Evolutionary conservation across 192 early-diverging fungal genomes (phyloP), one percentile per base, ranked within the genome.

Genomic region (Entophlyctis luteolus): DNA sequence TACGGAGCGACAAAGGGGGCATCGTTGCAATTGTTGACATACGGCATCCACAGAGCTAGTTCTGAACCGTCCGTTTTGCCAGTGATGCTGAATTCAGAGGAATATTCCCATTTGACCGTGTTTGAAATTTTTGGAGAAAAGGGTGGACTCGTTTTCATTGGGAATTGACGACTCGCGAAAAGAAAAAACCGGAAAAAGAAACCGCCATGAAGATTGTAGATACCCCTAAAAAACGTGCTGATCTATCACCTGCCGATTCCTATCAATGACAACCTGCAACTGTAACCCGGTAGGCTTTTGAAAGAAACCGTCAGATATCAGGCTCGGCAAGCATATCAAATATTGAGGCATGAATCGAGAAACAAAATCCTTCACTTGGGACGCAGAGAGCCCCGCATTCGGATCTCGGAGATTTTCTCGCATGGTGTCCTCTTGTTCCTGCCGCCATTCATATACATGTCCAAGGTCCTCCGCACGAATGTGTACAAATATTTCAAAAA

Each of bases 291-390:
- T 34, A 8, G 12, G 25, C 18, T 8, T 0, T 57, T 57, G 22
- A 27, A 60, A 60, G 20, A 38, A 60, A 5, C 39, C 37, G 27
- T 42, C 20, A 1, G 18, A 10, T 49, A 18, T 31, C 42, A 63
- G 47, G 18, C 16, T 6, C 4, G 66, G 72, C 47, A 74, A 53
- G 14, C 67, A 39, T 31, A 70, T 46, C 25, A 71, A 31, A 55
- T 98, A 96, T 2, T 81, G 82, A 2, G 95, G 95, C 90, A 95
- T 90, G 71, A 91, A 98, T 23, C 88, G 79, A 33, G 89, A 78
- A 1, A 98, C 88, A 85, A 98, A 96, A 53, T 87, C 86, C 2
- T 77, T 59, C 10, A 98, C 87, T 74, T 93, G 82, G n/a, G 85
- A 77, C 48, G 90, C 84, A 0, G 78, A 79, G 73, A 98, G 73